A percentile compares a stretch with the other conserved stretches of the same genome.
Evolutionary conservation across 495 filamentous ascomycete genomes (phyloP).

Genomic region (Penicillium waksmanii): DNA sequence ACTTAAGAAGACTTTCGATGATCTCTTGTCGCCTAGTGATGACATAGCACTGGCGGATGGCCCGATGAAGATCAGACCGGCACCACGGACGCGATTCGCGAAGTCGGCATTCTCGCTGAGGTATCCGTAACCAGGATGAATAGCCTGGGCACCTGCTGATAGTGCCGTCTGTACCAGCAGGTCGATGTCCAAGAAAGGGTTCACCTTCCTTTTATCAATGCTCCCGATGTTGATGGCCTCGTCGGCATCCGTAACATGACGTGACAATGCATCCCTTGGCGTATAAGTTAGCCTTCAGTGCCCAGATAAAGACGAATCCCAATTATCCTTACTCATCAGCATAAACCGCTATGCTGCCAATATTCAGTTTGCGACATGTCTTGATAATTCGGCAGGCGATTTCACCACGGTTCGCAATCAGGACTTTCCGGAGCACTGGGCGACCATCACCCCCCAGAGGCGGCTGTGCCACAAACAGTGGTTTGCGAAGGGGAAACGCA

Average conservation of each 20-base stretch:
- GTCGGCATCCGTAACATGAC: slow-evolving; percentile 28
- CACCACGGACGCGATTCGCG: slow-evolving; percentile 45
- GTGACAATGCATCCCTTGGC: slow-evolving; percentile 24
- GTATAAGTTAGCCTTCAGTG: background rate
- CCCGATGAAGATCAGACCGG: slow-evolving; percentile 52
- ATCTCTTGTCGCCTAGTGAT: slow-evolving; percentile 54
- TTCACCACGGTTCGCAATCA: slow-evolving; percentile 55
- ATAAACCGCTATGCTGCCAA: slow-evolving; percentile 52
- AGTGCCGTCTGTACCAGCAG: slow-evolving; percentile 77
- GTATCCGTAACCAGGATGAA: slow-evolving; percentile 63
- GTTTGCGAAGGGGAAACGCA: slow-evolving; percentile 16
- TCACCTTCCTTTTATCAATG: slow-evolving; percentile 19
- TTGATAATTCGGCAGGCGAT: slow-evolving; percentile 51
- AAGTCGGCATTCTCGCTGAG: slow-evolving; percentile 57
- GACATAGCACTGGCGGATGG: slow-evolving; percentile 50
- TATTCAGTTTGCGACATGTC: slow-evolving; percentile 39
- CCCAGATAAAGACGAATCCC: background rate
- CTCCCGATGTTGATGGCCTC: slow-evolving; percentile 28
- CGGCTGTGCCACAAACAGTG: slow-evolving; percentile 23
- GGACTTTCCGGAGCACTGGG: slow-evolving; percentile 25
- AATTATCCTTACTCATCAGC: slow-evolving; percentile 37
- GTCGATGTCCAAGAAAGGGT: slow-evolving; percentile 78
- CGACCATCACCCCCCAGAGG: slow-evolving; percentile 15
- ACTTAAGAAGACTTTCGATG: slow-evolving; percentile 37
- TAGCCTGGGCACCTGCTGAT: slow-evolving; percentile 66